Base-by-base conservation (phyloP, 352 stramenopile genomes). In the Globisporangium orthogonon region DNA sequence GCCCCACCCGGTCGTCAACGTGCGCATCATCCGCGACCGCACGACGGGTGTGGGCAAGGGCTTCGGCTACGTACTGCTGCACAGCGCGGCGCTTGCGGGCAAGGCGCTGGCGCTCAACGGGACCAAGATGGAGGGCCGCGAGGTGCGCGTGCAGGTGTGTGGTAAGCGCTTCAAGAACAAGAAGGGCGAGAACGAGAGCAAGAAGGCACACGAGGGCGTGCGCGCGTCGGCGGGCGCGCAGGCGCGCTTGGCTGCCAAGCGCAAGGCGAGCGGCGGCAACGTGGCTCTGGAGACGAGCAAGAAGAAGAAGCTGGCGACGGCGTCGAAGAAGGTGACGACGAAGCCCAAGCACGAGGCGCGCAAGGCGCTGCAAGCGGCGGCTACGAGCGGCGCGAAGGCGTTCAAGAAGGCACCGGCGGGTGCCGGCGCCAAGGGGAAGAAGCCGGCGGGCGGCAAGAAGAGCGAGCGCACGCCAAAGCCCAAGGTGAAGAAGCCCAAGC, bases 41-140 rank as follows among this genome's bases (percentile, higher is more conserved):
- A 70, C 83, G n/a, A 94, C 86, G 1, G 83, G 89, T n/a, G 58
- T 91, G 2, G 90, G 90, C 51, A 97, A 97, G 62, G 91, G 91
- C 49, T 96, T 97, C 70, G 87, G 87, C 17, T 97, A 97, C 63
- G 60, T 97, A 52, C 64, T 96, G 55, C 73, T 97, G 41, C 83
- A 82, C 69, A 74, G 74, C 56, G 66, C 70, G 44, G 63, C 61
- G 28, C 75, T 91, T 17, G 83, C 86, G 17, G 77, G 71, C 35
- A 89, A 92, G 69, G 80, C 86, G 35, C 67, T 95, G 39, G 57
- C 70, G 33, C 72, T 95, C 28, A 56, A 83, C 35, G 69, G 80
- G 15, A 73, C 70, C 40, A 90, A 88, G 63, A 76, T 95, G 43
- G 71, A 81, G 53, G 81, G 65, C 40, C 83, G 86, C 18, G 70